Evolutionary conservation across 23 red algal species (phyloP), one percentile per base, ranked within the genome.

Genomic region (Gracilaria vermiculophylla): DNA sequence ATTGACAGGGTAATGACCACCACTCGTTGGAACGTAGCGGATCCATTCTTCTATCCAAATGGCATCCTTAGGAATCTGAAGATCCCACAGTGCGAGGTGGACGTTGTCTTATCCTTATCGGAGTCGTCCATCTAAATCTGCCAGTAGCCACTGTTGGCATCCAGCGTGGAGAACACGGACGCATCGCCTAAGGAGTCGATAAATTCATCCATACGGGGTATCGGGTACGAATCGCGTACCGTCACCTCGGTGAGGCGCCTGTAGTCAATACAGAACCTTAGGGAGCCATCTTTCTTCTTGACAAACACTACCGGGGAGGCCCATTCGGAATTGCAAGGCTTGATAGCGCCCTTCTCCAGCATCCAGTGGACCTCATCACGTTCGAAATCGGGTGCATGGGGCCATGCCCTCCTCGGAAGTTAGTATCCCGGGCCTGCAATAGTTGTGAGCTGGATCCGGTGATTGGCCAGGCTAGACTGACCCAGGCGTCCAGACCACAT

Each of bases 21-120:
- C 2, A 40, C 80, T 13, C 80, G 80, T 70, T 85, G 80, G 31
- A 85, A 85, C 1, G 58, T 69, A 5, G 80, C 80, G 23, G 80
- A 58, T 0, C 60, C 80, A 40, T 69, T 85, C 34, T 24, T 85
- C 20, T 71, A 56, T n/a, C 80, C 80, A 24, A 85, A 66, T 23
- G 80, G 62, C 51, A 85, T 62, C 0, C 57, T 13, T 13, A 7
- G 27, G 5, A 5, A 85, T 2, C 62, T 21, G 37, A 42, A 85
- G 0, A 62, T n/a, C 0, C 80, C 80, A 36, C 9, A 10, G 12
- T 85, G 80, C 1, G 43, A 47, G 6, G 43, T 47, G 43, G 12
- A 47, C 43, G 43, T 47, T 47, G 43, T 47, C 12, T 47, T 8
- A 70, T 85, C 80, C 13, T 41, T 1, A 17, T 62, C 20, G n/a